Evolutionary conservation across 495 filamentous ascomycete species (phyloP).

Genomic region (Ramalina intermedia): DNA sequence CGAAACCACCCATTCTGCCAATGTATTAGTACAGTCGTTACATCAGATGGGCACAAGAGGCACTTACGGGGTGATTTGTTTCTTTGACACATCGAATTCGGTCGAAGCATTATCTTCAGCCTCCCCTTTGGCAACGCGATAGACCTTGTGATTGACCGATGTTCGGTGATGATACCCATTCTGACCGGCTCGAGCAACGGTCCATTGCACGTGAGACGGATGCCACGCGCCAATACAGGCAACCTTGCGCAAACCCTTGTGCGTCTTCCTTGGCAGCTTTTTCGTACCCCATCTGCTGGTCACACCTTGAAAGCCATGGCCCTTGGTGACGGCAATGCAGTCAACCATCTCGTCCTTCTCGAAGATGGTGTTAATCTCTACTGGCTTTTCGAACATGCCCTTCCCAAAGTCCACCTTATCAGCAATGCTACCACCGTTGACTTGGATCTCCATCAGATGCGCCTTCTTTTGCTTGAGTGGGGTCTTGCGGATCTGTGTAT

Average conservation of each 20-base stretch:
- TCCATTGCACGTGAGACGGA: slow-evolving; percentile 99
- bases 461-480: slow-evolving; percentile 99
- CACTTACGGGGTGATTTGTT: slow-evolving; percentile 97
- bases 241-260: slow-evolving; percentile 99
- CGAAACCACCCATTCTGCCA: slow-evolving; percentile 88
- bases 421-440: slow-evolving; percentile 89
- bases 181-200: slow-evolving; percentile 99
- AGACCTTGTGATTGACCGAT: slow-evolving; percentile 99
- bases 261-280: slow-evolving; percentile 99
- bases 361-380: slow-evolving; percentile 86
- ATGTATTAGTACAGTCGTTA: slow-evolving; percentile 20
- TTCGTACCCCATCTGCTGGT: slow-evolving; percentile 98
- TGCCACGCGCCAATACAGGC: slow-evolving; percentile 99
- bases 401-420: slow-evolving; percentile 95
- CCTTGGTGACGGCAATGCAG: slow-evolving; percentile 99
- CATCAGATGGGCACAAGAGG: neutral
- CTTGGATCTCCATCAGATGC: slow-evolving; percentile 99
- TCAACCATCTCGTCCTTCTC: slow-evolving; percentile 99
- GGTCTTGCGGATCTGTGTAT: slow-evolving; percentile 98
- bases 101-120: slow-evolving; percentile 86
- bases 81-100: slow-evolving; percentile 95
- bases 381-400: slow-evolving; percentile 95
- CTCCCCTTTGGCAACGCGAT: slow-evolving; percentile 86
- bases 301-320: slow-evolving; percentile 96
- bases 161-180: slow-evolving; percentile 99